Base-by-base conservation (phyloP, 352 stramenopile species). In the Phytophthora tubulina region DNA sequence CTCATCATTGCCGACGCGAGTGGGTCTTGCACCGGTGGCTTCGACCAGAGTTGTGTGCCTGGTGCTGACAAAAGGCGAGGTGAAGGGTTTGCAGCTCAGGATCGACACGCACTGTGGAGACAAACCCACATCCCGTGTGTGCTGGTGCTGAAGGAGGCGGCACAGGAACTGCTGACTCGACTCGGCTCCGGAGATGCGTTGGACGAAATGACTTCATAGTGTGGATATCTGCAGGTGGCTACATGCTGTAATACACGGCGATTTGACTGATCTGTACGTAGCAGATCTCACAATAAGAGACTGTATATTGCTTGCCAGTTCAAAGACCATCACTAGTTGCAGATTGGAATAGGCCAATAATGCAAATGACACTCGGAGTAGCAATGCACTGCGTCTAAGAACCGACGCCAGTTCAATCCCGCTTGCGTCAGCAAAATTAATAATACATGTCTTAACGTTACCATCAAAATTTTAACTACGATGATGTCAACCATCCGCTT, bases 21-120 rank as follows among this genome's bases (percentile, higher is more conserved):
- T 38, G 77, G 78, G 54, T 55, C 57, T 14, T 96, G 88, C 42
- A 44, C 15, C 2, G 71, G 73, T 7, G 69, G 62, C 27, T 96
- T 96, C 63, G 86, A 94, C 69, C 81, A 93, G 60, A 73, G 65
- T 44, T 96, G 88, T 62, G 84, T 93, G 32, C 80, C 86, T 4
- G 88, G 88, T 1, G 78, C 79, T 13, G 76, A 84, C 50, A 78
- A 81, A 39, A 63, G 33, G 14, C 63, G 76, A 6, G 75, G 80
- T 46, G 80, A 93, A 58, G 88, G 88, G 21, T 93, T 96, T 56
- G 85, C 79, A 2, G 67, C 68, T 7, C 70, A 71, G 33, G 88
- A 94, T 14, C 73, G 67, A 11, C 85, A 92, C 48, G 44, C 54
- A n/a, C 56, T 91, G 1, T 94, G 86, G 88, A 31, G 52, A 21